phyloP scores from a whole-genome alignment of 345 rosid species.

The Corchorus olitorius region DNA sequence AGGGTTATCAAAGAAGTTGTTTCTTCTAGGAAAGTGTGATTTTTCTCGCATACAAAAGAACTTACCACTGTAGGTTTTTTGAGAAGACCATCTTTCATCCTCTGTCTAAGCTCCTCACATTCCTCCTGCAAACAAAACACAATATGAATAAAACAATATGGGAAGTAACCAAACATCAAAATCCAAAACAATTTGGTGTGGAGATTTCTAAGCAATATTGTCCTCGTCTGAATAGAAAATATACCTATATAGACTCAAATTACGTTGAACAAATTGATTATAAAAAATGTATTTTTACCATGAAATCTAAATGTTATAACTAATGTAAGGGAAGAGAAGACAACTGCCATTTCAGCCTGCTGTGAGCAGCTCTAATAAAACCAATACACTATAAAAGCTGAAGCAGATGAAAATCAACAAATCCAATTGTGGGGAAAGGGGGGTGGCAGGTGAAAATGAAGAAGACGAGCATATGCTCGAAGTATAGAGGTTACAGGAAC shows the following conservation, averaged over 20 bases:
- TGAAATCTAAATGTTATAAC: not conserved
- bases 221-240: not conserved
- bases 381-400: not conserved
- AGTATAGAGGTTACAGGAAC: no score
- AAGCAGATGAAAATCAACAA: not conserved
- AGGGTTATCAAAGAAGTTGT: not conserved
- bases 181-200: not conserved
- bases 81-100: slow-evolving; percentile 19
- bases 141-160: no score
- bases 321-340: not conserved
- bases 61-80: slow-evolving; percentile 17
- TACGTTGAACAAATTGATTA: not conserved
- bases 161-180: not conserved
- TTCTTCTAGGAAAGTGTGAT: not conserved
- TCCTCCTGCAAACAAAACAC: slow-evolving; percentile 16
- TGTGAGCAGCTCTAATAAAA: not conserved
- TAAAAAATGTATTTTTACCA: not conserved
- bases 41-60: not conserved
- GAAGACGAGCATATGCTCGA: not conserved
- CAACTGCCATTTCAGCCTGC: not conserved
- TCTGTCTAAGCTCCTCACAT: slow-evolving; percentile 10
- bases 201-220: not conserved
- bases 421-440: not conserved
- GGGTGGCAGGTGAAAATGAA: not conserved
- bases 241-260: not conserved